These are phyloP conservation scores for Haematococcus lacustris DNA, from an alignment of 139 green algal genomes.

Conservation along the genomic window DNA sequence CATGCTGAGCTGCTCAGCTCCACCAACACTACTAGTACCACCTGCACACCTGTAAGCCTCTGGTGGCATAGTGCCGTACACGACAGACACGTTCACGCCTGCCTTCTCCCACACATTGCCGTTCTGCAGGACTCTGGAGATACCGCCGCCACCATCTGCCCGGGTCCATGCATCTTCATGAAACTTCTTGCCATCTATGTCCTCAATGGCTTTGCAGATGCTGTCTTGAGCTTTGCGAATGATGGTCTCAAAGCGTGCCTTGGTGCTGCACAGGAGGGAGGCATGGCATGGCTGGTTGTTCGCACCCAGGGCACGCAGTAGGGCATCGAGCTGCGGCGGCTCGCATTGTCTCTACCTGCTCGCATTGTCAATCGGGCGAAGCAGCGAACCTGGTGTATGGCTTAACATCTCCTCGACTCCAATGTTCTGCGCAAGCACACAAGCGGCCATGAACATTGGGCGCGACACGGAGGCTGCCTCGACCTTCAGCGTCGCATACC, in stretches of 20 bases:
- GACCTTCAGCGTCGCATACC: no score
- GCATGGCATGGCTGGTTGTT: not conserved
- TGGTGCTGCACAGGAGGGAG: constrained; percentile 50
- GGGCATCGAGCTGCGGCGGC: not conserved
- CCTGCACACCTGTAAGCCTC: constrained; percentile 80
- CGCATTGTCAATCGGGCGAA: constrained; percentile 52
- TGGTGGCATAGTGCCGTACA: constrained; percentile 95
- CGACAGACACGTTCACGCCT: constrained; percentile 90
- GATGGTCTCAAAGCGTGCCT: constrained; percentile 74
- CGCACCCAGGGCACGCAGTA: not conserved
- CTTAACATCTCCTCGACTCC: constrained; percentile 38
- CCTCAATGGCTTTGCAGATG: constrained; percentile 82
- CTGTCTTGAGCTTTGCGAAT: constrained; percentile 82
- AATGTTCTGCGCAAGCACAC: constrained; percentile 16
- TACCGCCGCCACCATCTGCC: constrained; percentile 85
- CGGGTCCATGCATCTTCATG: constrained; percentile 89
- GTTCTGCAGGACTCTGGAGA: constrained; percentile 86
- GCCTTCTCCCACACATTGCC: constrained; percentile 94
- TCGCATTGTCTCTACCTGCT: constrained; percentile 29
- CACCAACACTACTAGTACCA: no score
- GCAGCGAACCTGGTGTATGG: constrained; percentile 33
- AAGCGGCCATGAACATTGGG: no score
- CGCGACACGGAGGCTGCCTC: no score
- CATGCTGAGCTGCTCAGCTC: no score
- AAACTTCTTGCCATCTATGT: constrained; percentile 88